A percentile compares a stretch with the other conserved stretches of the same genome.
phyloP scores from a whole-genome alignment of 2,329 filamentous ascomycete species.

The Aspergillus amoenus region DNA sequence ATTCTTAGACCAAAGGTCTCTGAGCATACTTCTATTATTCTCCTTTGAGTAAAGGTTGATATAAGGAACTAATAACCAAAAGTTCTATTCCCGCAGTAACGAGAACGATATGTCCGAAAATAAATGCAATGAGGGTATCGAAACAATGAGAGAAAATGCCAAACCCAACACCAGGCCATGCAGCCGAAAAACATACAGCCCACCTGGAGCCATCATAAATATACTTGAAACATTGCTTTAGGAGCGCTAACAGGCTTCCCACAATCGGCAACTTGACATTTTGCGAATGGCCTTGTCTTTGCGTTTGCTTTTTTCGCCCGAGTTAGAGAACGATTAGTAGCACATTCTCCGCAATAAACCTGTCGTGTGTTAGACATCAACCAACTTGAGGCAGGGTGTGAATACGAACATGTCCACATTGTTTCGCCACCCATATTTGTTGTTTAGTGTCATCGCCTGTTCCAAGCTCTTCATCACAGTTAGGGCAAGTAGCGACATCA shows the following conservation, averaged over 20 bases:
- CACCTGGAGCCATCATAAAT: slow-evolving; percentile 35
- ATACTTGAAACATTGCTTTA: slow-evolving; percentile 48
- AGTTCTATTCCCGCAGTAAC: neutral
- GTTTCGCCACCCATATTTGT: slow-evolving; percentile 89
- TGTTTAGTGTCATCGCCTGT: slow-evolving; percentile 70
- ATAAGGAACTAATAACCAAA: slow-evolving; percentile 3
- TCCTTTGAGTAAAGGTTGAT: neutral
- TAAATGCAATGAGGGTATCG: slow-evolving; percentile 21
- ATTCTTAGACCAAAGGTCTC: neutral
- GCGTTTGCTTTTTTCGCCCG: slow-evolving; percentile 32
- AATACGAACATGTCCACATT: slow-evolving; percentile 80
- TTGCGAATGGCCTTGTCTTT: slow-evolving; percentile 42
- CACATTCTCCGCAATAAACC: slow-evolving; percentile 52
- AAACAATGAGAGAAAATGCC: slow-evolving; percentile 11
- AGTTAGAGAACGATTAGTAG: slow-evolving; percentile 38
- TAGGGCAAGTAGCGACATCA: slow-evolving; percentile 76
- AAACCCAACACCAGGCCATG: slow-evolving; percentile 21
- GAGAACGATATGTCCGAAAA: slow-evolving; percentile 7
- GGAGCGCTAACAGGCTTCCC: slow-evolving; percentile 39
- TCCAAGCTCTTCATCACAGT: slow-evolving; percentile 81
- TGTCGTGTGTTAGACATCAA: slow-evolving; percentile 22
- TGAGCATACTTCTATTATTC: neutral
- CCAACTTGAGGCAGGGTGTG: neutral
- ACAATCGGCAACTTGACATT: slow-evolving; percentile 46
- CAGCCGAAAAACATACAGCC: slow-evolving; percentile 9